These are phyloP conservation scores for Kingdonia uniflora DNA, from an alignment of 164 flowering plant genomes.

Conservation along the genomic window DNA sequence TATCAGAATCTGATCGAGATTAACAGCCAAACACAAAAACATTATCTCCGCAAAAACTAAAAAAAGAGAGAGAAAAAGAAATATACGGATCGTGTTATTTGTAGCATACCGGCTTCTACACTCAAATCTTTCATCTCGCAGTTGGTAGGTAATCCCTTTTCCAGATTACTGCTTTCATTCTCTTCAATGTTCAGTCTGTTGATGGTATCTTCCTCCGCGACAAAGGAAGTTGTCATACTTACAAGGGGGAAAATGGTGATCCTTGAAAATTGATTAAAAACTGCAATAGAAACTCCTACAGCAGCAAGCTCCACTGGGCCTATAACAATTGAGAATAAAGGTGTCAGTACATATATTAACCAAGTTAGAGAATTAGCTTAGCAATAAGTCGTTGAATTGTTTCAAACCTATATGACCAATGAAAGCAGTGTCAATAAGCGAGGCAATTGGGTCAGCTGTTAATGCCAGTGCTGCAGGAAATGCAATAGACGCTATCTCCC, in stretches of 20 bases:
- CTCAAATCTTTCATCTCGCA: conserved; percentile 29
- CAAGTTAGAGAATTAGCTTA: background rate
- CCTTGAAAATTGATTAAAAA: conserved; percentile 48
- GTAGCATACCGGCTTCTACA: conserved; percentile 19
- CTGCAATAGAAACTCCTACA: conserved; percentile 53
- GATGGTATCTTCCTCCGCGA: conserved; percentile 45
- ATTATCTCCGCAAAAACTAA: background rate
- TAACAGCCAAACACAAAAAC: background rate
- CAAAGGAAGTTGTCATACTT: conserved; percentile 55
- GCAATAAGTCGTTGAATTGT: background rate
- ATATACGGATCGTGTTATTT: too few species aligned
- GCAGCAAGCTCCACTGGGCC: conserved; percentile 70
- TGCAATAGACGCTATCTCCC: conserved; percentile 61
- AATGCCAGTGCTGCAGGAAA: conserved; percentile 81
- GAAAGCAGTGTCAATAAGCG: conserved; percentile 80
- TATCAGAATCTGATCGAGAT: conserved; percentile 21
- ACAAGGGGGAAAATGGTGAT: conserved; percentile 57
- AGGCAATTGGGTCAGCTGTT: conserved; percentile 83
- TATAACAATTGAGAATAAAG: conserved; percentile 10
- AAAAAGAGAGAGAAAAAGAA: too few species aligned
- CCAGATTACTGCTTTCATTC: conserved; percentile 8
- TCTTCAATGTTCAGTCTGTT: conserved; percentile 8
- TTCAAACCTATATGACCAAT: conserved; percentile 66
- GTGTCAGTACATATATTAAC: background rate
- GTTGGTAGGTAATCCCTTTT: conserved; percentile 10